Evolutionary conservation across 2,329 filamentous ascomycete genomes (phyloP).

Genomic region (Fusarium brachygibbosum): DNA sequence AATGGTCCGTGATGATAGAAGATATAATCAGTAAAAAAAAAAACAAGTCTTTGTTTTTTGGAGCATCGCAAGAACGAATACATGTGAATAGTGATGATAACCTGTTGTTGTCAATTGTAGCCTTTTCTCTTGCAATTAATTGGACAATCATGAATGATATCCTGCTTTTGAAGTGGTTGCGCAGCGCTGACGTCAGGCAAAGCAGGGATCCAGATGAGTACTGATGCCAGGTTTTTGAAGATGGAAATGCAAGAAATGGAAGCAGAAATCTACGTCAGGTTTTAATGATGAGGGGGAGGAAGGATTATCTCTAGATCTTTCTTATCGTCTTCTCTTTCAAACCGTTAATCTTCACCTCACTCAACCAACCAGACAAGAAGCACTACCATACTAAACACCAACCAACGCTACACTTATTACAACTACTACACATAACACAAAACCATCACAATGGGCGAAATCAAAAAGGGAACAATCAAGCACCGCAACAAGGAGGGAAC

Average conservation of each 20-base stretch:
- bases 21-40: background rate
- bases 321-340: background rate
- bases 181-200: conserved; percentile 47
- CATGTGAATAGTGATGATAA: background rate
- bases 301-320: background rate
- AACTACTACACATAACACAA: background rate
- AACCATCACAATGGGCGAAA: conserved; percentile 37
- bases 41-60: background rate
- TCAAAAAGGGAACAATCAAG: conserved; percentile 50
- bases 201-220: conserved; percentile 37
- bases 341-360: background rate
- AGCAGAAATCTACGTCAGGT: conserved; percentile 39
- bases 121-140: conserved; percentile 24
- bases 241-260: conserved; percentile 20
- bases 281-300: background rate
- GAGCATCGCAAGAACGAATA: background rate
- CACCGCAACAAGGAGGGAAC: conserved; percentile 55
- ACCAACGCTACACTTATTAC: background rate
- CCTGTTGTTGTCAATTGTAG: conserved; percentile 1
- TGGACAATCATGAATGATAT: conserved; percentile 5
- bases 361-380: conserved; percentile 3
- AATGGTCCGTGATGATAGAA: background rate
- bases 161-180: conserved; percentile 33
- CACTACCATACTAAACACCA: background rate
- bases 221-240: conserved; percentile 45